These are phyloP conservation scores for Scutellaria galericulata DNA, from an alignment of 257 asterid genomes.

Conservation along the genomic window DNA sequence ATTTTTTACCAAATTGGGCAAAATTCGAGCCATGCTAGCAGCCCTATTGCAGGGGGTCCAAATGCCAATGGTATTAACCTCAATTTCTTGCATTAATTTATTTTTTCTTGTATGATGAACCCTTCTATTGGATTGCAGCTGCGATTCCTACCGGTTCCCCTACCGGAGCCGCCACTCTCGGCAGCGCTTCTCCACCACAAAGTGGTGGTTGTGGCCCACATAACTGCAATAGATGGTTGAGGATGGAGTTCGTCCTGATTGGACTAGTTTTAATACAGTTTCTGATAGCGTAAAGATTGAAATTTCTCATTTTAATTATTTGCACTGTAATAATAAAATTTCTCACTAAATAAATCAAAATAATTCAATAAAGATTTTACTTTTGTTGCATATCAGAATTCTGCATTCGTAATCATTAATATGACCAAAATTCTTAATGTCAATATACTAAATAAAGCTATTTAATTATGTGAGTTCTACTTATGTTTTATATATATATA, in stretches of 20 bases:
- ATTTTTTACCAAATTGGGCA: slow-evolving; percentile 57
- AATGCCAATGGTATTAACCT: slow-evolving; percentile 21
- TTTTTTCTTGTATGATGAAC: neutral
- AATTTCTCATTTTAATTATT: neutral
- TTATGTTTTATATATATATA: too few species aligned
- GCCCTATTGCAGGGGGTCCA: too few species aligned
- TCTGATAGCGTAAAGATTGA: neutral
- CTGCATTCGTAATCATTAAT: too few species aligned
- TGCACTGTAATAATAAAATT: too few species aligned
- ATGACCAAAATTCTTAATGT: too few species aligned
- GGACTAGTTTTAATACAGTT: slow-evolving; percentile 23
- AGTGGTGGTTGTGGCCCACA: slow-evolving; percentile 17
- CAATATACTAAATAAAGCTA: too few species aligned
- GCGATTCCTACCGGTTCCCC: slow-evolving; percentile 15
- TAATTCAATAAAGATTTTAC: too few species aligned
- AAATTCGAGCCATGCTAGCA: slow-evolving; percentile 28
- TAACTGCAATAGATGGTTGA: slow-evolving; percentile 16
- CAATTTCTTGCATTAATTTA: neutral
- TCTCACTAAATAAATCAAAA: too few species aligned
- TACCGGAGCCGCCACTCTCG: neutral
- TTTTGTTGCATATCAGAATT: too few species aligned
- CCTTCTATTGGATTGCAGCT: neutral
- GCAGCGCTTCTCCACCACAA: slow-evolving; percentile 1
- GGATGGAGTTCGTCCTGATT: neutral
- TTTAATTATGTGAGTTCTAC: too few species aligned